Base-by-base conservation (phyloP, 305 asterid species). In the Ruellia speciosa region DNA sequence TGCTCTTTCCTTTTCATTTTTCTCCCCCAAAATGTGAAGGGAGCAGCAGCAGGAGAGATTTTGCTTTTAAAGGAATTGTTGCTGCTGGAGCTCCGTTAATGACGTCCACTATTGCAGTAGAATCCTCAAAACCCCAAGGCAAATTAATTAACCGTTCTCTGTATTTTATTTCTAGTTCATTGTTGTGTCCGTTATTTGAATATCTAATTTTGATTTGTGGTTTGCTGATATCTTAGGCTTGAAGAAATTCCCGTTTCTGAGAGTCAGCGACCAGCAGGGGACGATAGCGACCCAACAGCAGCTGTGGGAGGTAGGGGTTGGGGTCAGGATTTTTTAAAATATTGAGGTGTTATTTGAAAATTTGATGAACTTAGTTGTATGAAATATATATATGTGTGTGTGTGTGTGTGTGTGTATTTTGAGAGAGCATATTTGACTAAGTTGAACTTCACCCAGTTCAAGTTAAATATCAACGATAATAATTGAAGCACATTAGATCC, bases 61-160 rank as follows among this genome's bases (percentile, higher is more conserved):
- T 90, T 65, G 72, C 82, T 50, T 49, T 85, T 39, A 87, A 65
- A 64, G 96, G 97, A 54, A 72, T 85, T 71, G 87, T 75, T 54
- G 83, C 88, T 55, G 81, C 85, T 54, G 97, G 94, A 60, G 86
- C 92, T 77, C 79, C 95, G 12, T 77, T 68, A 16, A 66, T 78
- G 73, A 71, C 88, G 58, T 64, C 95, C 49, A 75, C 85, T 61
- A 72, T 74, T 40, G 75, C 75, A 37, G 77, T 84, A 43, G 75
- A 79, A 49, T 75, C 94, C 17, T 69, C 84, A n/a, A 70, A 75
- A 67, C 66, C 86, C 59, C 66, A 39, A 69, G 75, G 81, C 57
- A 47, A 47, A 16, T 18, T 31, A 24, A 24, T 31, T 2, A 7
- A 9, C 1, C 11, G 20, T 51, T 28, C 56, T 10, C 54, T 10